phyloP scores from a whole-genome alignment of 1,284 basidiomycete species.

The Irpex lacteus region DNA sequence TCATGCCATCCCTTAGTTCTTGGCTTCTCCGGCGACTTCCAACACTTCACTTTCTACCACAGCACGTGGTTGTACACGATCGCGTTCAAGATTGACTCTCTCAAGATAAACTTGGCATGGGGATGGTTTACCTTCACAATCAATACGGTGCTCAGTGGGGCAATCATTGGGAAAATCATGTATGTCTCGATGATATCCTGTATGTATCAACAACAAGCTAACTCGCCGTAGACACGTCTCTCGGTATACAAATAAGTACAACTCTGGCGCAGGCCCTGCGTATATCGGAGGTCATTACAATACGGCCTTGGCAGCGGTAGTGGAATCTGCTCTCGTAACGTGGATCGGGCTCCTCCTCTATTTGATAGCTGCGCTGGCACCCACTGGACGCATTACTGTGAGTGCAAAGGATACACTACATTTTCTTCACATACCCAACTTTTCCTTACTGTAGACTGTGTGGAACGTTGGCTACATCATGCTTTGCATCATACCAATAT shows the following conservation, averaged over 20 bases:
- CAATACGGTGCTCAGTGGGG: constrained; percentile 22
- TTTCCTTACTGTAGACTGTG: background rate
- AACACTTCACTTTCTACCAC: constrained; percentile 18
- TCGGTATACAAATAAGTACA: background rate
- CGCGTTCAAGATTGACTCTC: constrained; percentile 15
- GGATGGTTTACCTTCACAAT: constrained; percentile 24
- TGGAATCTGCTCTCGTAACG: constrained; percentile 24
- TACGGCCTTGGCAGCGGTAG: constrained; percentile 16
- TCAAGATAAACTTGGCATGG: constrained; percentile 24
- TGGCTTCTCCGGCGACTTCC: constrained; percentile 22
- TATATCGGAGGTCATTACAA: constrained; percentile 1
- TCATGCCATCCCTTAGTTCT: constrained; percentile 15
- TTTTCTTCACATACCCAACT: too few species aligned
- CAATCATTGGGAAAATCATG: constrained; percentile 22
- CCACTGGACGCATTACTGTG: constrained; percentile 19
- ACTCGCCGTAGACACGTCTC: background rate
- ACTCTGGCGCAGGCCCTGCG: too few species aligned
- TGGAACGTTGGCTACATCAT: constrained; percentile 9
- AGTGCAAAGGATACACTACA: background rate
- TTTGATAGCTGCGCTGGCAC: constrained; percentile 21
- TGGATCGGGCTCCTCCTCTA: constrained; percentile 24
- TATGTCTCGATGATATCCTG: constrained; percentile 5
- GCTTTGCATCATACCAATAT: constrained; percentile 9
- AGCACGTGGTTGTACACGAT: constrained; percentile 18
- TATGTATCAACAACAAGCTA: background rate